Conservation (phyloP, 768 basidiomycete genomes). For the Leccinum boreale region DNA sequence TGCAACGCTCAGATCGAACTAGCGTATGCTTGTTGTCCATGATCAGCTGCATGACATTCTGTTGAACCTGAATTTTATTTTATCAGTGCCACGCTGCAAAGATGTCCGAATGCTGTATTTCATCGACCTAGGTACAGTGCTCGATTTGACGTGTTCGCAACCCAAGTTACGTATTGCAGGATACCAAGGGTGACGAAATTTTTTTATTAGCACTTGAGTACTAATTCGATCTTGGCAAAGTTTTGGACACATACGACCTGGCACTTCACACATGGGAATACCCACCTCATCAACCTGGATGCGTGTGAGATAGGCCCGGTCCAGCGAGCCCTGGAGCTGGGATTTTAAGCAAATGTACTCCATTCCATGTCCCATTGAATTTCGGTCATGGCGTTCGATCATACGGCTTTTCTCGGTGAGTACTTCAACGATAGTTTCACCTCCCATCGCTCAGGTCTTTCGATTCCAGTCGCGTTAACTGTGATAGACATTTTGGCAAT, state of each 20-base stretch:
- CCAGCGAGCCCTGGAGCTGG: neutral
- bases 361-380: neutral
- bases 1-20: neutral
- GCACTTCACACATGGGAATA: neutral
- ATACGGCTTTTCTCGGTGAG: neutral
- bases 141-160: neutral
- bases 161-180: neutral
- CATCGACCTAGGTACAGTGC: neutral
- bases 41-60: neutral
- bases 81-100: neutral
- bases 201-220: neutral
- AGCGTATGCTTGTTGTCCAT: neutral
- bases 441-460: neutral
- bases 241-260: neutral
- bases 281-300: neutral
- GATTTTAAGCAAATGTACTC: neutral
- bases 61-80: neutral
- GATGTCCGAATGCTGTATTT: neutral
- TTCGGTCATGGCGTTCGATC: neutral
- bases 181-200: neutral
- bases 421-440: neutral
- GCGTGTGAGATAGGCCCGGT: neutral
- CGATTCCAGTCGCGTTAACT: conserved; percentile 2
- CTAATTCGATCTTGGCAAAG: neutral
- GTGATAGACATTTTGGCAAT: conserved; percentile 4